phyloP scores from a whole-genome alignment of 371 early-diverging fungal genomes.

The Rhizopus arrhizus region DNA sequence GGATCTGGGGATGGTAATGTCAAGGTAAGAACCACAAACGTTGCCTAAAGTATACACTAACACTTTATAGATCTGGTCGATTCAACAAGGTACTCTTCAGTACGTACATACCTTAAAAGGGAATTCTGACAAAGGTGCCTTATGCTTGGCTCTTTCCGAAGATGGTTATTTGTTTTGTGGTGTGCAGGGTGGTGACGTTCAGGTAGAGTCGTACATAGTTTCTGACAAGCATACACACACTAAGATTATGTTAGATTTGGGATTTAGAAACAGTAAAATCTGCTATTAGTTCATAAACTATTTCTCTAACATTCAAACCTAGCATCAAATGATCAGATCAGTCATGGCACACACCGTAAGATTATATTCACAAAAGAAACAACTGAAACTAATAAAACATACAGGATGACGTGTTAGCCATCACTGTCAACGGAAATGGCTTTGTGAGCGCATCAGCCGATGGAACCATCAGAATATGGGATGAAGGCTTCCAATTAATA shows the following conservation, averaged over 20 bases:
- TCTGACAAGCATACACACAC: not conserved
- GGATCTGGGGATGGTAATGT: conserved; percentile 77
- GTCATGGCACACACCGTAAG: conserved; percentile 67
- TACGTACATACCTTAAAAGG: conserved; percentile 50
- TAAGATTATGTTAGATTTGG: conserved; percentile 61
- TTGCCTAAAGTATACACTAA: not conserved
- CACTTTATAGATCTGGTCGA: conserved; percentile 57
- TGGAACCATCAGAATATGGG: conserved; percentile 78
- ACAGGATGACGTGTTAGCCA: conserved; percentile 71
- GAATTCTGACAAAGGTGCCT: conserved; percentile 62
- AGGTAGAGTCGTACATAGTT: conserved; percentile 32
- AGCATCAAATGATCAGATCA: conserved; percentile 68
- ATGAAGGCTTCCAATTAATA: conserved; percentile 62
- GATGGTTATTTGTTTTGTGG: conserved; percentile 79
- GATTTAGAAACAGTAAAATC: conserved; percentile 72
- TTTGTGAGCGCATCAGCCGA: conserved; percentile 78
- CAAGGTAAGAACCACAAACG: conserved; percentile 45
- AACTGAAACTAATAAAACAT: not conserved
- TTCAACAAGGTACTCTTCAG: conserved; percentile 45
- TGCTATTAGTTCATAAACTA: not conserved
- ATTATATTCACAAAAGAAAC: not conserved
- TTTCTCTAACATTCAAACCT: conserved; percentile 7
- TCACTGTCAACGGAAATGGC: conserved; percentile 49
- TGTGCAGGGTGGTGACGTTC: conserved; percentile 78
- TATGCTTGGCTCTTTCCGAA: conserved; percentile 62